A percentile compares a stretch with the other conserved stretches of the same genome.
These are phyloP conservation scores for Pseudohyphozyma bogoriensis DNA, from an alignment of 768 basidiomycete species.

Conservation along the genomic window DNA sequence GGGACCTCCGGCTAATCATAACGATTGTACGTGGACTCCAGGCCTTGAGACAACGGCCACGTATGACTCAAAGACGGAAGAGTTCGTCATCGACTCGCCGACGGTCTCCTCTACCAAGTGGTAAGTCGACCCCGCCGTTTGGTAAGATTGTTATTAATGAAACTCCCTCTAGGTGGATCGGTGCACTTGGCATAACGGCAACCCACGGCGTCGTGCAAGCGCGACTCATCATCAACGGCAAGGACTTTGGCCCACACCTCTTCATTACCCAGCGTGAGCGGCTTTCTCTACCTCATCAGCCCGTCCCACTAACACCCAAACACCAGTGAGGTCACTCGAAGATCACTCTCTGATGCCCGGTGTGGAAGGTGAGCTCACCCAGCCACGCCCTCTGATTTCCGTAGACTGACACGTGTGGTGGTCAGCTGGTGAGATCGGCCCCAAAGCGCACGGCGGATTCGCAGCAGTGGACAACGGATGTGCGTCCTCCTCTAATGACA, in stretches of 20 bases:
- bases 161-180: constrained; percentile 33
- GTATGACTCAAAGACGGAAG: constrained; percentile 38
- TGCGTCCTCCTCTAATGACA: neutral
- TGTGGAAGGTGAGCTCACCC: too few relatives aligned
- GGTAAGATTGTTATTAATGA: too few relatives aligned
- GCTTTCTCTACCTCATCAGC: too few relatives aligned
- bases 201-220: constrained; percentile 44
- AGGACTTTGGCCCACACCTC: constrained; percentile 42
- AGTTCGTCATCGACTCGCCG: constrained; percentile 43
- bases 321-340: constrained; percentile 25
- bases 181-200: constrained; percentile 35
- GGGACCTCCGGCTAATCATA: neutral
- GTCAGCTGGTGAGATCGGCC: constrained; percentile 43
- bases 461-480: constrained; percentile 23
- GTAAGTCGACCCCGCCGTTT: constrained; percentile 36
- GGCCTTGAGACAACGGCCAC: constrained; percentile 44
- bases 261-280: constrained; percentile 34
- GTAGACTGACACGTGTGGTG: too few relatives aligned
- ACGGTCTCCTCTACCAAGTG: constrained; percentile 43
- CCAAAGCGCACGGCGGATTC: constrained; percentile 36
- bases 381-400: too few relatives aligned
- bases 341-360: constrained; percentile 40
- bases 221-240: constrained; percentile 40
- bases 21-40: constrained; percentile 12
- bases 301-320: constrained; percentile 29